phyloP scores from a whole-genome alignment of 2,329 filamentous ascomycete species.

The Ophiocordyceps polyrhachis-furcata region DNA sequence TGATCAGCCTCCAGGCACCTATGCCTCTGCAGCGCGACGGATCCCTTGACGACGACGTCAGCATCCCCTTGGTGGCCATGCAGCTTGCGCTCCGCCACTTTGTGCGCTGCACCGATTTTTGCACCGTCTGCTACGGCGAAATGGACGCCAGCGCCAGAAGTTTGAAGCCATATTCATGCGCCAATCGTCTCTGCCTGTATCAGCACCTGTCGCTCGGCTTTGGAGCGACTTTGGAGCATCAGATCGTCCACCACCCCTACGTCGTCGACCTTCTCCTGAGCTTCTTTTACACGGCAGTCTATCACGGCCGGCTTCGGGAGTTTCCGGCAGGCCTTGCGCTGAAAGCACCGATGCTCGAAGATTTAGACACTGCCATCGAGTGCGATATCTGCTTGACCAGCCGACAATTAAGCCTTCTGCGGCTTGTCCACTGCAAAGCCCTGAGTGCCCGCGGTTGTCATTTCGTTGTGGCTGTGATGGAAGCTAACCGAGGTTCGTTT shows the following conservation, averaged over 20 bases:
- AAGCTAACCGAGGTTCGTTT: not conserved
- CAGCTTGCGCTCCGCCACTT: slow-evolving; percentile 65
- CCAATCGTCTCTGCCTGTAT: slow-evolving; percentile 56
- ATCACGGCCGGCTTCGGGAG: slow-evolving; percentile 18
- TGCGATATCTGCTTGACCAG: not conserved
- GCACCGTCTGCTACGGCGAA: slow-evolving; percentile 62
- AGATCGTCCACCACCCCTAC: slow-evolving; percentile 59
- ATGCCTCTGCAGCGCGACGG: slow-evolving; percentile 12
- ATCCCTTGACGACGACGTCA: slow-evolving; percentile 16
- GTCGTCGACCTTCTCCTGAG: slow-evolving; percentile 73
- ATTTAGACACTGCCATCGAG: not conserved
- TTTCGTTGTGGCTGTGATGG: not conserved
- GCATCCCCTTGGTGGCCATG: slow-evolving; percentile 40
- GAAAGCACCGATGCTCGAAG: slow-evolving; percentile 5
- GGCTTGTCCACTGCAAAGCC: not conserved
- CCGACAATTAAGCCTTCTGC: not conserved
- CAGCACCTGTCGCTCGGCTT: slow-evolving; percentile 80
- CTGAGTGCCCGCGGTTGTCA: not conserved
- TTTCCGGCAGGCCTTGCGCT: slow-evolving; percentile 24
- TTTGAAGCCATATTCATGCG: slow-evolving; percentile 65
- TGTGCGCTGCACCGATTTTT: slow-evolving; percentile 68
- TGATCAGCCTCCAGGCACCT: slow-evolving; percentile 2
- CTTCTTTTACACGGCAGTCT: slow-evolving; percentile 52
- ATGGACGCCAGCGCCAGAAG: slow-evolving; percentile 46
- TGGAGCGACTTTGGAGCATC: slow-evolving; percentile 69